Percentiles rank a stretch among this genome's conserved stretches.
These are phyloP conservation scores for Talaromyces wortmannii DNA, from an alignment of 495 filamentous ascomycete species.

Conservation along the genomic window DNA sequence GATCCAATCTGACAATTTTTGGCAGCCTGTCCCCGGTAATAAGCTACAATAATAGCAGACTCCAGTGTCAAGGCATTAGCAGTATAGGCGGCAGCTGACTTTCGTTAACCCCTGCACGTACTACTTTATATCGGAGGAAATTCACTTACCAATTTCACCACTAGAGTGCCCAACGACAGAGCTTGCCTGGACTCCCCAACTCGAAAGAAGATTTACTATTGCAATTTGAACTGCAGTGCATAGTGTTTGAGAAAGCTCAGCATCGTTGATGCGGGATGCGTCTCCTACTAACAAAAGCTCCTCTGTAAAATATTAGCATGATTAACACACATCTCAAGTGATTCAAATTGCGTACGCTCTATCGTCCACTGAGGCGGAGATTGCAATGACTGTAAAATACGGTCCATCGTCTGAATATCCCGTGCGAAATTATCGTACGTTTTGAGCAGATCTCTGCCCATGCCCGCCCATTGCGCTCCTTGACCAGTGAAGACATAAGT, in stretches of 20 bases:
- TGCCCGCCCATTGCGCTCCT: conserved; percentile 21
- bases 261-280: neutral
- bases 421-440: neutral
- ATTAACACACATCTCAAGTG: neutral
- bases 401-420: neutral
- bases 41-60: conserved; percentile 11
- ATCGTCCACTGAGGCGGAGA: neutral
- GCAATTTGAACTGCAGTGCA: conserved; percentile 22
- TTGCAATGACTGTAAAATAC: neutral
- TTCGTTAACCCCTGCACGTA: neutral
- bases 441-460: conserved; percentile 16
- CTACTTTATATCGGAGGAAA: neutral
- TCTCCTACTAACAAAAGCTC: neutral
- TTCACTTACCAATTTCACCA: conserved; percentile 11
- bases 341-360: neutral
- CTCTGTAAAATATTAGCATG: neutral
- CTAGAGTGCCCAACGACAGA: conserved; percentile 16
- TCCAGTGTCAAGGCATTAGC: neutral
- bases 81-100: conserved; percentile 9
- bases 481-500: conserved; percentile 2
- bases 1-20: conserved; percentile 7
- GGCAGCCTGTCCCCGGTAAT: conserved; percentile 11
- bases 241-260: conserved; percentile 15
- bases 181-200: conserved; percentile 8
- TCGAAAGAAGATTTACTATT: conserved; percentile 12